Evolutionary conservation across 2,329 filamentous ascomycete genomes (phyloP), one percentile per base, ranked within the genome.

Genomic region (Pseudogymnoascus sp.): DNA sequence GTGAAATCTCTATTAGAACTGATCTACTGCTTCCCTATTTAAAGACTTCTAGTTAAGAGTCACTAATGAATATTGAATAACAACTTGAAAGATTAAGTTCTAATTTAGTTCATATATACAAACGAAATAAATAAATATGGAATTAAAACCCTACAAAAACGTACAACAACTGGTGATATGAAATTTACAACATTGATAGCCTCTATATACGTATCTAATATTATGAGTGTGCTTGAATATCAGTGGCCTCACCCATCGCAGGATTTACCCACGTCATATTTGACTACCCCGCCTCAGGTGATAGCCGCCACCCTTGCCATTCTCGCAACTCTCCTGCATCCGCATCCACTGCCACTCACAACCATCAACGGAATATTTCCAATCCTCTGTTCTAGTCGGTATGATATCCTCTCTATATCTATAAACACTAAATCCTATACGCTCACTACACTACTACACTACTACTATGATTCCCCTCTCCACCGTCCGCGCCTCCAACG

Each of bases 401-500:
- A n/a, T 28, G 22, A 4, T 8, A n/a, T 49, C 23, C 23, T 14
- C 7, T 49, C 12, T 8, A 49, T 28, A 49, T n/a, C n/a, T n/a
- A n/a, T n/a, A n/a, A 28, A 8, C 23, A 25, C 3, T 6, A 7
- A 25, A n/a, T 5, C 5, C 8, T 2, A 22, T 41, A 38, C 1
- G 6, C 9, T n/a, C n/a, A n/a, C n/a, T n/a, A n/a, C n/a, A n/a
- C 30, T 5, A 23, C 16, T 1, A 9, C 9, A 28, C 12, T 19
- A 4, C 22, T 2, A 25, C 25, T 33, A 65, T 63, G 64, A 60
- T 63, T 19, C 60, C 64, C 1, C 36, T 62, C 11, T 22, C 63
- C 62, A 38, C 33, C 9, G 35, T 65, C 4, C 59, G 33, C 5
- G n/a, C 59, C 11, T 65, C 64, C 30, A 65, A 65, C 41, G 60